Evolutionary conservation across 129 eudicot genomes (phyloP).

Genomic region (Daucus carota): DNA sequence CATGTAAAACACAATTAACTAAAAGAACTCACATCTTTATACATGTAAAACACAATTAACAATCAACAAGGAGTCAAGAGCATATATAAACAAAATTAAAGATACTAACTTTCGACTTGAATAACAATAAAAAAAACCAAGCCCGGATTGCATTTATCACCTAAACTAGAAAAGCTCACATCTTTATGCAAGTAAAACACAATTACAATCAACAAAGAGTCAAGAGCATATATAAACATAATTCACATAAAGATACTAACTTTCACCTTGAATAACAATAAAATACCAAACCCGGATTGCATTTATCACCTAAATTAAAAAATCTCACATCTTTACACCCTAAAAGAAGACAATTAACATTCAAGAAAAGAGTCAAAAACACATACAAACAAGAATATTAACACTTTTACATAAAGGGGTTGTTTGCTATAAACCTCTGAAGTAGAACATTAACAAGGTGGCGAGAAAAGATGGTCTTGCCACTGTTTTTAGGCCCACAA

Average conservation of each 20-base stretch:
- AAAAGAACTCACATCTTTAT: too few relatives aligned
- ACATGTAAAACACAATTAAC: too few relatives aligned
- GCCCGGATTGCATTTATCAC: not conserved
- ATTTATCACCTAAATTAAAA: too few relatives aligned
- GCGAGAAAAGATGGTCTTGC: slow-evolving; percentile 87
- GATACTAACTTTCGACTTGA: not conserved
- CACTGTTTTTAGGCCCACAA: slow-evolving; percentile 83
- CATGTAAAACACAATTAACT: not conserved
- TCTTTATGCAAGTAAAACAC: not conserved
- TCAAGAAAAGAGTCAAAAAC: not conserved
- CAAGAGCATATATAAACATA: not conserved
- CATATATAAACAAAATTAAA: not conserved
- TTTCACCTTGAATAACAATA: too few relatives aligned
- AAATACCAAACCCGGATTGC: too few relatives aligned
- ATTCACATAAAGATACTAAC: not conserved
- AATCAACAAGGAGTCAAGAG: too few relatives aligned
- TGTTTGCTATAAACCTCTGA: slow-evolving; percentile 29
- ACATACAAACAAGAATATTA: not conserved
- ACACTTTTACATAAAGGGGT: not conserved
- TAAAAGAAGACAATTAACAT: not conserved
- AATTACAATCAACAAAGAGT: not conserved
- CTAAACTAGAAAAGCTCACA: not conserved
- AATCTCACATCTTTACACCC: too few relatives aligned
- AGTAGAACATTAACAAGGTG: slow-evolving; percentile 72
- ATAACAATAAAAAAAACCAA: not conserved